These are phyloP conservation scores for Nematocida ausubeli DNA, from an alignment of 371 early-diverging fungal species.

Conservation along the genomic window DNA sequence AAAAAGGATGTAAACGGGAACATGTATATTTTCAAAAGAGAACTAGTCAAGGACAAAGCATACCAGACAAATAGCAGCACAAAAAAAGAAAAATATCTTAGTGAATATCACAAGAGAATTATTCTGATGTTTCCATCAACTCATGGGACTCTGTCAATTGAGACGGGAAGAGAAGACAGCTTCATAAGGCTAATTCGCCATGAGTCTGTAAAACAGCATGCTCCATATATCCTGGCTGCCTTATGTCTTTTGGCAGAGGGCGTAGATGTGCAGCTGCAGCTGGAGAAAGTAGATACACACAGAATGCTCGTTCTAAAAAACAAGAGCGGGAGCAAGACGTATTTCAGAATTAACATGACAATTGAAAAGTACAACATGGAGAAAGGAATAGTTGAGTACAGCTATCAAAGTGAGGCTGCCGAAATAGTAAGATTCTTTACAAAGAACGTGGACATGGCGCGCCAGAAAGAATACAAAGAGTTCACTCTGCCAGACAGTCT, in stretches of 20 bases:
- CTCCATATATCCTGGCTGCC: background rate
- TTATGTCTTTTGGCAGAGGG: background rate
- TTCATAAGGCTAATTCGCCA: background rate
- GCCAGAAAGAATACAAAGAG: background rate
- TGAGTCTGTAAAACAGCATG: background rate
- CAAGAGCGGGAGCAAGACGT: background rate
- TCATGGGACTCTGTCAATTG: background rate
- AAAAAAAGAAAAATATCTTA: background rate
- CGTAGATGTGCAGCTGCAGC: background rate
- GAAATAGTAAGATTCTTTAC: background rate
- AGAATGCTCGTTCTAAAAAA: background rate
- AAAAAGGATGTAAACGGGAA: background rate
- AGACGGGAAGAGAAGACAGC: background rate
- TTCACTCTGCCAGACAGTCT: background rate
- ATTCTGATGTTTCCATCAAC: constrained; percentile 1
- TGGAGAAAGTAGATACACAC: background rate
- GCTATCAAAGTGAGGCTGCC: background rate
- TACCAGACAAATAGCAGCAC: background rate
- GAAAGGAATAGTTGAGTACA: background rate
- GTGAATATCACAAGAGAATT: background rate
- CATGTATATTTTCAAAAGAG: background rate
- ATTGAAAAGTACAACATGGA: background rate
- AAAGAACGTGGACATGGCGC: background rate
- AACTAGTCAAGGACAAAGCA: background rate
- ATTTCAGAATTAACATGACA: background rate